These are phyloP conservation scores for Lasiodiplodia sp. DNA, from an alignment of 2,329 filamentous ascomycete species.

Conservation along the genomic window DNA sequence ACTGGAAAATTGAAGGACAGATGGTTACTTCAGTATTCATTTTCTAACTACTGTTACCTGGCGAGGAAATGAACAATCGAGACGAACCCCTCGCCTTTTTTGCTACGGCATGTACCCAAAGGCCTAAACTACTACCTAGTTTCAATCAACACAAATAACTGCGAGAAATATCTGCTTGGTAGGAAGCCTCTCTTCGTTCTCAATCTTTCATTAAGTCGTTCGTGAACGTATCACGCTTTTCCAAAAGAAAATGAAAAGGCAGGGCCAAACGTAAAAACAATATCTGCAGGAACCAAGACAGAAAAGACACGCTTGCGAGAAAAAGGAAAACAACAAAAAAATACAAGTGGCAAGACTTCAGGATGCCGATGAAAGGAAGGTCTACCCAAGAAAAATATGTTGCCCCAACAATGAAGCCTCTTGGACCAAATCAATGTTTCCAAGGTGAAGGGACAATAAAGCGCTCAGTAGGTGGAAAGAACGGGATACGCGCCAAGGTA, in stretches of 20 bases:
- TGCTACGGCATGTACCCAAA: neutral
- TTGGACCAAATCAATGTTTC: neutral
- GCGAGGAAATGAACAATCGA: neutral
- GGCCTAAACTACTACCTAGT: neutral
- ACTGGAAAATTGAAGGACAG: neutral
- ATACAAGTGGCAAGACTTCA: slow-evolving; percentile 10
- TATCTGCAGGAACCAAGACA: neutral
- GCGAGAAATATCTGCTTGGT: neutral
- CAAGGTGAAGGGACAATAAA: neutral
- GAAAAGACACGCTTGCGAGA: neutral
- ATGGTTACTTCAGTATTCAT: neutral
- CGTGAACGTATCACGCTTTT: neutral
- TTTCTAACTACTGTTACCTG: neutral
- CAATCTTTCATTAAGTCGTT: slow-evolving; percentile 14
- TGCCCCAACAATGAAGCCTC: neutral
- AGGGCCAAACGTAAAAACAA: neutral
- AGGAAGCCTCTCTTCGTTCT: neutral
- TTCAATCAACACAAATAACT: neutral
- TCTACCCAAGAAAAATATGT: neutral
- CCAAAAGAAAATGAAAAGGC: neutral
- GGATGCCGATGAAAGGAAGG: neutral
- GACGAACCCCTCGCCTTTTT: neutral
- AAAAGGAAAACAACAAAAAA: slow-evolving; percentile 5
- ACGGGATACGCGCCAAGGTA: neutral
- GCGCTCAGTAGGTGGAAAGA: neutral